These are phyloP conservation scores for Didymellaceae sp. DNA, from an alignment of 2,329 filamentous ascomycete genomes.

Conservation along the genomic window DNA sequence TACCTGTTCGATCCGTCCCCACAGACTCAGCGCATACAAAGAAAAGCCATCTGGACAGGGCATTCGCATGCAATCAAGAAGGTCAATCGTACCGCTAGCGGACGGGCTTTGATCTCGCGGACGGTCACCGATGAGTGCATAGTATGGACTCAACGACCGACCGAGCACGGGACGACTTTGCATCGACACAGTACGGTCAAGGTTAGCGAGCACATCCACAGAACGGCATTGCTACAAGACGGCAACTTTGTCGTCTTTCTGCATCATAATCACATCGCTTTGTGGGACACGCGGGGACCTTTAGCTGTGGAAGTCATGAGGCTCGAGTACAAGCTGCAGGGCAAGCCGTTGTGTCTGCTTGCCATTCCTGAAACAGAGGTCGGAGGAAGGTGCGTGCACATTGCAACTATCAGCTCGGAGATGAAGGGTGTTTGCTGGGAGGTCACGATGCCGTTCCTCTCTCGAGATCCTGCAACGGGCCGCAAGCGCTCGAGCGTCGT, in stretches of 20 bases:
- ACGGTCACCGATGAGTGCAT: slow-evolving; percentile 80
- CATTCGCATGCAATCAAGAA: slow-evolving; percentile 83
- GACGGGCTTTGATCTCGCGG: slow-evolving; percentile 79
- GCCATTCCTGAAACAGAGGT: slow-evolving; percentile 71
- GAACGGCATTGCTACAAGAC: slow-evolving; percentile 78
- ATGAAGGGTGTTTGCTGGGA: slow-evolving; percentile 85
- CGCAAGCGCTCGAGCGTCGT: slow-evolving; percentile 33
- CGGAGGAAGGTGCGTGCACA: slow-evolving; percentile 61
- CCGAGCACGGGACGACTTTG: slow-evolving; percentile 60
- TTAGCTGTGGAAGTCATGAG: slow-evolving; percentile 66
- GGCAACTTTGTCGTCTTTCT: slow-evolving; percentile 83
- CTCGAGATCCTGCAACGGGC: slow-evolving; percentile 35
- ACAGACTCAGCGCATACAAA: slow-evolving; percentile 62
- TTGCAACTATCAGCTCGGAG: slow-evolving; percentile 82
- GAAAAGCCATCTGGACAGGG: slow-evolving; percentile 78
- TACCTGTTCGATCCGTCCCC: slow-evolving; percentile 78
- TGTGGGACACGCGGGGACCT: slow-evolving; percentile 78
- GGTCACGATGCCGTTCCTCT: slow-evolving; percentile 63
- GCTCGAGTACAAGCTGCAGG: slow-evolving; percentile 64
- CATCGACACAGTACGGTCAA: slow-evolving; percentile 72
- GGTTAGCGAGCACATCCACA: slow-evolving; percentile 74
- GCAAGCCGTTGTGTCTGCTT: slow-evolving; percentile 80
- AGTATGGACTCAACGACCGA: slow-evolving; percentile 76
- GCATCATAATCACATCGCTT: slow-evolving; percentile 70
- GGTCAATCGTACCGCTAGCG: slow-evolving; percentile 83